Conservation (phyloP, 495 filamentous ascomycete genomes). For the Cladorrhinum samala region DNA sequence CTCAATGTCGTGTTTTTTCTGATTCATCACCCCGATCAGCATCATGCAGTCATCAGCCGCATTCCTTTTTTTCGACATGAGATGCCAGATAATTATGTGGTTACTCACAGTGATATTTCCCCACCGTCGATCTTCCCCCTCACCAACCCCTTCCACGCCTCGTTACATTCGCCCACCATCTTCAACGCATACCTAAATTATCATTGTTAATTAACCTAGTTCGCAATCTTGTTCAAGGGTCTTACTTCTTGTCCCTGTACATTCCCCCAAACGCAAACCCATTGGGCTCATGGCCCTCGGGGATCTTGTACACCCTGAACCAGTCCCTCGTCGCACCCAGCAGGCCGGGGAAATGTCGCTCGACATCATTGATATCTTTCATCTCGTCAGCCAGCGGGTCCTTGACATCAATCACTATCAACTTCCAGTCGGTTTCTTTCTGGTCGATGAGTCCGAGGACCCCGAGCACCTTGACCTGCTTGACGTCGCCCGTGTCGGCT, state of each 20-base stretch:
- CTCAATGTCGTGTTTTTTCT: conserved; percentile 22
- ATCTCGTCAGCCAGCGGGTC: conserved; percentile 21
- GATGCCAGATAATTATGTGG: no score
- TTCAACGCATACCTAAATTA: conserved; percentile 13
- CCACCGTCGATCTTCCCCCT: conserved; percentile 13
- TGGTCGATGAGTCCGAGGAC: conserved; percentile 28
- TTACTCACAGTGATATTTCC: conserved; percentile 14
- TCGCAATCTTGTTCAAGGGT: no score
- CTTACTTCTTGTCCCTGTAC: conserved; percentile 5
- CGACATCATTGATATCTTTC: conserved; percentile 24
- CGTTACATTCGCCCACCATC: conserved; percentile 15
- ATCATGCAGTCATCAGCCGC: conserved; percentile 3
- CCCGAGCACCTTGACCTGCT: conserved; percentile 26
- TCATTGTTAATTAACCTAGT: not conserved
- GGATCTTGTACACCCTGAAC: conserved; percentile 23
- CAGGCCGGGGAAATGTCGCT: conserved; percentile 21
- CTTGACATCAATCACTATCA: conserved; percentile 23
- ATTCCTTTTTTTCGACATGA: not conserved
- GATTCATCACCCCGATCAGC: no score
- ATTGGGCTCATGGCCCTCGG: conserved; percentile 14
- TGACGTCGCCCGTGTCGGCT: conserved; percentile 10
- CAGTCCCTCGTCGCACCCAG: conserved; percentile 23
- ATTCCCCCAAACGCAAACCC: conserved; percentile 14
- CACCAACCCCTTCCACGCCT: conserved; percentile 17
- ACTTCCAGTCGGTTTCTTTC: conserved; percentile 34